Base-by-base conservation (phyloP, 139 green algal genomes). In the Micractinium conductrix region DNA sequence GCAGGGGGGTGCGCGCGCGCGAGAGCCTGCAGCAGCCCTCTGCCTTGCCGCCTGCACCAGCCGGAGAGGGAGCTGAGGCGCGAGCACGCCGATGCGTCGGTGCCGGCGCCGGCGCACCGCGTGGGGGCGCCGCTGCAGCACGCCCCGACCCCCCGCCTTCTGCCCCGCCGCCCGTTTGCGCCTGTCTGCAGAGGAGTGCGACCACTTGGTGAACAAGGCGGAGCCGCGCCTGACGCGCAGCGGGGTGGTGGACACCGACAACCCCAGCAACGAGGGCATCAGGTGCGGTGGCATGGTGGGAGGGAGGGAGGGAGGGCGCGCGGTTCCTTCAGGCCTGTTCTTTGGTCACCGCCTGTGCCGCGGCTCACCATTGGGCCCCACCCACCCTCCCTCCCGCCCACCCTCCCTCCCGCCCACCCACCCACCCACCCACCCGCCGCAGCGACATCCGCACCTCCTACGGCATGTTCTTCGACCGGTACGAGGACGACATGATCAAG, bases 401-500 rank as follows among this genome's bases (percentile, higher is more conserved):
- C 35, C 53, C 19, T 0, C 21, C 69, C 69, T 17, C 21, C 33
- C 65, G 33, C 90, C n/a, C 74, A 69, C 79, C 40, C 70, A 88
- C 19, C 63, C 17, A 86, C 84, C 40, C 79, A 72, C 55, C 84
- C 28, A 45, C 22, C 26, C 43, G 58, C 19, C 48, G 88, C 30
- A 78, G 38, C 44, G 63, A 91, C 53, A 80, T 93, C 50, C 79
- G 89, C 37, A 93, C 90, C 33, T 80, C 40, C 37, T 81, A 50
- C 4, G 85, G 85, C 63, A 91, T 89, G 37, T 92, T 91, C 71
- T 90, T 96, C 55, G 70, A 83, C 65, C 84, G 84, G 4, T 78
- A 79, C 14, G 83, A 87, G 33, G 63, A 96, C 71, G 86, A 92
- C 71, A 65, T 84, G 26, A 72, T 94, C 4, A 74, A 92, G 21